These are phyloP conservation scores for Tilletia caries DNA, from an alignment of 1,284 basidiomycete genomes.

Conservation along the genomic window DNA sequence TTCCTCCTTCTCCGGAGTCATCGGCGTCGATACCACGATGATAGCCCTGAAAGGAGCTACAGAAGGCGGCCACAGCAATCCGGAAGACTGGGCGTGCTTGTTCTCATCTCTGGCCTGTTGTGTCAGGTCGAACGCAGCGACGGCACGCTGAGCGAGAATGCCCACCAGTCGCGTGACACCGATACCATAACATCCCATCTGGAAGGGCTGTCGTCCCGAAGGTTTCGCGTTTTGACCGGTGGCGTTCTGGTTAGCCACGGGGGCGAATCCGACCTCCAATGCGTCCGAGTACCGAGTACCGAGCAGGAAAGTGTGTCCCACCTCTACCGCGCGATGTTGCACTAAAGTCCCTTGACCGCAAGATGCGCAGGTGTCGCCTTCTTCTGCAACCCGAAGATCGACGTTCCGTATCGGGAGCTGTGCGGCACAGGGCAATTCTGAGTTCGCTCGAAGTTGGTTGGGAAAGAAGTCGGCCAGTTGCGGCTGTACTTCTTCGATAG, in stretches of 20 bases:
- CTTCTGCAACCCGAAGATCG: slow-evolving; percentile 28
- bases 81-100: slow-evolving; percentile 6
- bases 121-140: slow-evolving; percentile 14
- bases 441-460: slow-evolving; percentile 21
- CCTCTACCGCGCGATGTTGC: slow-evolving; percentile 46
- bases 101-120: slow-evolving; percentile 8
- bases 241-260: not conserved
- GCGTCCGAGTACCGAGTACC: slow-evolving; percentile 51
- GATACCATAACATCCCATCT: slow-evolving; percentile 56
- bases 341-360: slow-evolving; percentile 24
- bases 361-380: slow-evolving; percentile 40
- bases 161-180: slow-evolving; percentile 53
- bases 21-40: slow-evolving; percentile 22
- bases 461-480: slow-evolving; percentile 30
- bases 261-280: slow-evolving; percentile 36
- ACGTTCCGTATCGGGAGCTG: slow-evolving; percentile 21
- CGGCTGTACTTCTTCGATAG: not conserved
- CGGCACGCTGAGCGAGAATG: slow-evolving; percentile 42
- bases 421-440: slow-evolving; percentile 2
- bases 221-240: not conserved
- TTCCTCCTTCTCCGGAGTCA: slow-evolving; percentile 17
- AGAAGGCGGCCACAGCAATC: slow-evolving; percentile 44
- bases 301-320: slow-evolving; percentile 54
- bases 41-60: slow-evolving; percentile 44
- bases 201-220: slow-evolving; percentile 29